Conservation (phyloP, 1,139 yeast genomes). For the Magnusiomyces fungicola region DNA sequence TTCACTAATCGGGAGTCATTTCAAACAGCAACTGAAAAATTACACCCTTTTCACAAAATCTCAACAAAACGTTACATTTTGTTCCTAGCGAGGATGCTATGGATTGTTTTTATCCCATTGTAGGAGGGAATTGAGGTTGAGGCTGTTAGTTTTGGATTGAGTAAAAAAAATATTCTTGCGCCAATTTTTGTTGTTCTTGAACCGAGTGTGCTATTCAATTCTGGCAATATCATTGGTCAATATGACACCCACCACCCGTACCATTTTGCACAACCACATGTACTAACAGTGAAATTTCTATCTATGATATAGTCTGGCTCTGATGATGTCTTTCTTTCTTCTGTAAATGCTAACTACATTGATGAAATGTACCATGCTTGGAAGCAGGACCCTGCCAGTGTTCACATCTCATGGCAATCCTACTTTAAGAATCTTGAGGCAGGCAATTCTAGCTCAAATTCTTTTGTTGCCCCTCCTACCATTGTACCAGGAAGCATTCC, state of each 20-base stretch:
- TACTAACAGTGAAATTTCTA: neutral
- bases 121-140: no score
- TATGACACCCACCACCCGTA: neutral
- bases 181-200: neutral
- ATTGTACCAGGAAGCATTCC: constrained; percentile 69
- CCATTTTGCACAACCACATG: neutral
- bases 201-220: neutral
- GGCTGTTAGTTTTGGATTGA: no score
- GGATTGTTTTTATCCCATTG: neutral
- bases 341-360: constrained; percentile 83
- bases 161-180: no score
- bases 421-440: constrained; percentile 85
- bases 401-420: constrained; percentile 92
- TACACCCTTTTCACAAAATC: neutral
- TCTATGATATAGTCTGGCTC: constrained; percentile 11
- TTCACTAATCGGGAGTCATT: no score
- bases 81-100: neutral
- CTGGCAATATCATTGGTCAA: constrained; percentile 3
- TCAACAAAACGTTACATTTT: neutral
- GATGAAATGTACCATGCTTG: constrained; percentile 98
- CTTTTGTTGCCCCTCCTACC: constrained; percentile 88
- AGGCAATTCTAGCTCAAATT: constrained; percentile 58
- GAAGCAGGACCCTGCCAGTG: constrained; percentile 83
- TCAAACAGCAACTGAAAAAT: no score
- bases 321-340: constrained; percentile 69